These are phyloP conservation scores for Fusarium acutatum DNA, from an alignment of 2,329 filamentous ascomycete genomes.

Conservation along the genomic window DNA sequence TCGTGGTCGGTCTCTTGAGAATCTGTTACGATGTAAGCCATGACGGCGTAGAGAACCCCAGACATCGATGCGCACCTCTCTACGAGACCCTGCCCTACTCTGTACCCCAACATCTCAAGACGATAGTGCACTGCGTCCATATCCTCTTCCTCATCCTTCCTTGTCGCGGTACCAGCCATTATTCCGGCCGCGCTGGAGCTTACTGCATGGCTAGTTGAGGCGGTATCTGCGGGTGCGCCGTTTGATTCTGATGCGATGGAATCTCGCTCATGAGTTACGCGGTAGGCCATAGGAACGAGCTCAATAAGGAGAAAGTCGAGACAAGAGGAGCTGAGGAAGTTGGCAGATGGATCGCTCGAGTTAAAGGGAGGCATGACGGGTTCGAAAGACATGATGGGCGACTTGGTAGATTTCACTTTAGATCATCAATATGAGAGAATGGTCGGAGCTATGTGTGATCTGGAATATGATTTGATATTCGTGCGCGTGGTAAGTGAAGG, in stretches of 20 bases:
- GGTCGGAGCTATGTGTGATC: not conserved
- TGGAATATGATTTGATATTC: not conserved
- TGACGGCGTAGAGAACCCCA: not conserved
- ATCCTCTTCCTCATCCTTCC: conserved; percentile 77
- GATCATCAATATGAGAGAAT: not conserved
- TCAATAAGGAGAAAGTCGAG: conserved; percentile 97
- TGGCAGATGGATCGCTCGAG: conserved; percentile 76
- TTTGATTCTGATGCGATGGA: conserved; percentile 51
- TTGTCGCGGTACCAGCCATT: conserved; percentile 34
- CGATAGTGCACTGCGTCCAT: conserved; percentile 86
- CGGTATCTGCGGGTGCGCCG: conserved; percentile 28
- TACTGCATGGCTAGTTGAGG: conserved; percentile 34
- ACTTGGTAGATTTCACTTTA: not conserved
- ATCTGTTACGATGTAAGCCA: conserved; percentile 64
- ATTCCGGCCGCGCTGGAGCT: conserved; percentile 40
- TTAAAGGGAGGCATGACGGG: conserved; percentile 73
- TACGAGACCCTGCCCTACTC: conserved; percentile 90
- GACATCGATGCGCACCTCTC: conserved; percentile 69
- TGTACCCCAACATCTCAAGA: conserved; percentile 85
- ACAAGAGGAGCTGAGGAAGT: conserved; percentile 83
- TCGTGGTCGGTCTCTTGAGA: conserved; percentile 83
- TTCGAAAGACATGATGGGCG: conserved; percentile 74
- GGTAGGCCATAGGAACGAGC: conserved; percentile 91
- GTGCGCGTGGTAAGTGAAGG: not conserved
- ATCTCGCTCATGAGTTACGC: conserved; percentile 79